Conservation (phyloP, 2,329 filamentous ascomycete genomes). For the Paecilomyces fulvus region DNA sequence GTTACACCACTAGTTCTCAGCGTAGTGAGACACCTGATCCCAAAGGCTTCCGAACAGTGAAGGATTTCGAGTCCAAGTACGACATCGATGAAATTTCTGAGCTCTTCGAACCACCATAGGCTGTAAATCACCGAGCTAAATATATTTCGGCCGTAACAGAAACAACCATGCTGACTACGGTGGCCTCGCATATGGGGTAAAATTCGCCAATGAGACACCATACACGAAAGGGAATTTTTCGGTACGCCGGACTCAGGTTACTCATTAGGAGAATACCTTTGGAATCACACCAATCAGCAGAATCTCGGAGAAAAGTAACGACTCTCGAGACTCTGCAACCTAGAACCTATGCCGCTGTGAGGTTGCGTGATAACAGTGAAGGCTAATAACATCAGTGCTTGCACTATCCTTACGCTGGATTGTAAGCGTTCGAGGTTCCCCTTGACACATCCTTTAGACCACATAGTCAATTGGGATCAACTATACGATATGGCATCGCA, state of each 20-base stretch:
- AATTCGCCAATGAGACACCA: too few species aligned
- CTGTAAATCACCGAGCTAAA: neutral
- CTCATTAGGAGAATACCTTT: too few species aligned
- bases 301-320: too few species aligned
- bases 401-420: neutral
- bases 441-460: neutral
- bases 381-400: neutral
- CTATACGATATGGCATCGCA: slow-evolving; percentile 11
- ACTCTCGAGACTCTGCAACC: too few species aligned
- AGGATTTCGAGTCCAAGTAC: neutral
- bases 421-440: neutral
- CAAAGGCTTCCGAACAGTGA: neutral
- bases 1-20: neutral
- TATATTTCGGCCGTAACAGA: neutral
- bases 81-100: neutral
- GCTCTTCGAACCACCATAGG: neutral
- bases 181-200: too few species aligned
- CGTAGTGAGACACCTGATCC: neutral
- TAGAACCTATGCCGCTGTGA: too few species aligned
- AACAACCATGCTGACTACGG: neutral
- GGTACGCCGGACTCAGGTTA: too few species aligned
- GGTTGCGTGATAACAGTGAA: too few species aligned
- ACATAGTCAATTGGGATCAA: neutral
- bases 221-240: too few species aligned
- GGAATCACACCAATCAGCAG: too few species aligned